Evolutionary conservation across 495 filamentous ascomycete genomes (phyloP), one percentile per base, ranked within the genome.

Genomic region (Xylona heveae): DNA sequence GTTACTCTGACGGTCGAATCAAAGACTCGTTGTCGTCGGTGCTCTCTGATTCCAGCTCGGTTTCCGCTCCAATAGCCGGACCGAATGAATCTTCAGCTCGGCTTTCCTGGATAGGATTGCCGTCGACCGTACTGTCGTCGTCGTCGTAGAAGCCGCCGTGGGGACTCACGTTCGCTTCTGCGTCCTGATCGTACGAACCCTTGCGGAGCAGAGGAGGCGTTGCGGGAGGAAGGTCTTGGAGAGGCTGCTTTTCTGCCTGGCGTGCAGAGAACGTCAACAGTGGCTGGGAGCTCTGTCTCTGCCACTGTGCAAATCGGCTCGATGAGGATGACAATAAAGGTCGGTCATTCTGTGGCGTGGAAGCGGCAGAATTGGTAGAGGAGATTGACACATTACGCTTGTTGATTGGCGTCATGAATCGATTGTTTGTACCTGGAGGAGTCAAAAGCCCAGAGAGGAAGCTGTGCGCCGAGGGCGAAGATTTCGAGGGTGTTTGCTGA

Each of bases 371-470:
- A 19, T n/a, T n/a, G n/a, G n/a, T n/a, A n/a, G n/a, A n/a, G n/a
- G n/a, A n/a, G n/a, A n/a, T n/a, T n/a, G n/a, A n/a, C n/a, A n/a
- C n/a, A n/a, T n/a, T n/a, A n/a, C n/a, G n/a, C n/a, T n/a, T n/a
- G n/a, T n/a, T n/a, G n/a, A n/a, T n/a, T n/a, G n/a, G n/a, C n/a
- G n/a, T n/a, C n/a, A n/a, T n/a, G n/a, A n/a, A n/a, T n/a, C 74
- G 66, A 21, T 71, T 47, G 30, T 71, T 65, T 5, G 75, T 75
- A 19, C 71, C 63, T 8, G 81, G 82, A 12, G 83, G 80, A 3
- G 83, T 91, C 54, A 91, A 51, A 10, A 91, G 68, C 3, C 83
- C 81, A 0, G 78, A 74, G 16, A 81, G 61, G 39, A 71, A 69
- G 18, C 54, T 42, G 14, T 54, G 53, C 5, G 50, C 42, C 3